Evolutionary conservation across 169 alveolate species (phyloP), one percentile per base, ranked within the genome.

Genomic region (Babesia bigemina): DNA sequence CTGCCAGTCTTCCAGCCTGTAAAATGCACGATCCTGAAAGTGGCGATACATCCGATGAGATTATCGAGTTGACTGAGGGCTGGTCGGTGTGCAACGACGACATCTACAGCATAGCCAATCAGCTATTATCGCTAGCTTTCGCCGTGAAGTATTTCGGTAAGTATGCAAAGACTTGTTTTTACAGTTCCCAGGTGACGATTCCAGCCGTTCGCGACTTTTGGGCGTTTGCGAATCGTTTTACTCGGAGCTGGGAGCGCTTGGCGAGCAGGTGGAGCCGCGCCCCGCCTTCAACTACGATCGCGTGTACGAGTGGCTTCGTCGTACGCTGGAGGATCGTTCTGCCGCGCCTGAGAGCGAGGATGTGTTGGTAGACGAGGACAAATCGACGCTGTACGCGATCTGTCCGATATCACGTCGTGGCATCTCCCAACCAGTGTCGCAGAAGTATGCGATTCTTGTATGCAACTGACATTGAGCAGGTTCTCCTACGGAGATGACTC

Each of bases 371-470:
- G 92, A 89, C 53, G 92, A 89, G 70, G 85, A 65, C 53, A 66
- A 75, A 8, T 85, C 91, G 48, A 77, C 76, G 28, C 66, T 90
- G 63, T 75, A 73, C 21, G 70, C 86, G 42, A 86, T 74, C 33
- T 90, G 94, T 49, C 94, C 94, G 39, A 90, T 90, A 45, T 83
- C 94, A 16, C 90, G 89, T 55, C 72, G 75, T 60, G 79, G 91
- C 56, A 84, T 90, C 58, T 79, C 86, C 63, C 81, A 83, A 8
- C 94, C 94, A 26, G 92, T 90, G 53, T 76, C 94, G 36, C 94
- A 90, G 73, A 63, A 86, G 94, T 87, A 52, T 16, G 75, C 29
- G 0, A 39, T 7, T 28, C 42, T 13, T 22, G 28, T 13, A 0
- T 45, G 36, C 24, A 0, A 0, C 9, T 1, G 24, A 60, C 10